Conservation (phyloP, 169 alveolate species). For the Cryptosporidium parvum region DNA sequence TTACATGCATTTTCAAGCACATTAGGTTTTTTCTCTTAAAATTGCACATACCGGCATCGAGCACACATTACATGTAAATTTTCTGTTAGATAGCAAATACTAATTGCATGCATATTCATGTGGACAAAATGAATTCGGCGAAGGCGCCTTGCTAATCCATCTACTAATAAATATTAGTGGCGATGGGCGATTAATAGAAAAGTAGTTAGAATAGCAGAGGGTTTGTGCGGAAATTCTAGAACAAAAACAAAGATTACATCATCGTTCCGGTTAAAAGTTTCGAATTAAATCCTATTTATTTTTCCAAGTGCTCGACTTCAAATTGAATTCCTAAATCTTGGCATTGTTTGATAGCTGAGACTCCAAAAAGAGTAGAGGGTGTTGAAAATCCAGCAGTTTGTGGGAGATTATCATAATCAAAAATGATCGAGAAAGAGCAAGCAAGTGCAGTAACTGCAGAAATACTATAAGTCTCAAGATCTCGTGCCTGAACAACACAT, state of each 20-base stretch:
- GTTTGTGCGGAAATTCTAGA: background rate
- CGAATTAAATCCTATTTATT: background rate
- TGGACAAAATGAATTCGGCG: background rate
- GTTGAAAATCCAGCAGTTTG: conserved; percentile 62
- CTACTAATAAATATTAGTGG: too few relatives aligned
- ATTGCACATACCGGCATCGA: background rate
- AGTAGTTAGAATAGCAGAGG: background rate
- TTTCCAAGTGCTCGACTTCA: conserved; percentile 33
- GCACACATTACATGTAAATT: background rate
- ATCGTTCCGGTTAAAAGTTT: background rate
- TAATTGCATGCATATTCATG: background rate
- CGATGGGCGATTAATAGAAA: background rate
- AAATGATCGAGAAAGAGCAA: conserved; percentile 27
- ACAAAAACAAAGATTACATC: background rate
- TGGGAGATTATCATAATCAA: conserved; percentile 39
- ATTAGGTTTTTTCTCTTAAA: background rate
- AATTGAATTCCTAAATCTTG: conserved; percentile 70
- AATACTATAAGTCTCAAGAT: conserved; percentile 34
- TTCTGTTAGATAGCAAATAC: too few relatives aligned
- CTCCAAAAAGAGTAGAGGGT: conserved; percentile 43
- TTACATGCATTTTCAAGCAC: background rate
- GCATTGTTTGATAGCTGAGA: conserved; percentile 40
- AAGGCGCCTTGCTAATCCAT: background rate
- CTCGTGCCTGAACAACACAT: conserved; percentile 41
- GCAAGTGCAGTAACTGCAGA: conserved; percentile 33